Conservation (phyloP, 2,329 filamentous ascomycete species). For the Xylariaceae sp. region DNA sequence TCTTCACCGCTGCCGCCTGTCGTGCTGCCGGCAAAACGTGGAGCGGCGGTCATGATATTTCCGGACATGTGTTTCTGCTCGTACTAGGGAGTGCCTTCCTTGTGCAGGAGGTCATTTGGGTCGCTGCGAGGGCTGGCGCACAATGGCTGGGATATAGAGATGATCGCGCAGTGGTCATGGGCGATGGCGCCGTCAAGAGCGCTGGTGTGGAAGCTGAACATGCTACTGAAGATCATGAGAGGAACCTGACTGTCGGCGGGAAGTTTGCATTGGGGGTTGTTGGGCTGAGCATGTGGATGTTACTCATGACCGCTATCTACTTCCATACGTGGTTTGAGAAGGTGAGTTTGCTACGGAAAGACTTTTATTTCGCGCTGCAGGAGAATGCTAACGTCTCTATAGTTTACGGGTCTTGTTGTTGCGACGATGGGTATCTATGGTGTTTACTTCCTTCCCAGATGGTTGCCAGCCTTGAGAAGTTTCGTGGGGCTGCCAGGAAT, state of each 20-base stretch:
- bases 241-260: constrained; percentile 44
- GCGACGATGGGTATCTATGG: constrained; percentile 24
- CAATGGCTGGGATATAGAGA: constrained; percentile 49
- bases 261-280: constrained; percentile 63
- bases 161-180: constrained; percentile 63
- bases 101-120: constrained; percentile 71
- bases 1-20: constrained; percentile 75
- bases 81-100: constrained; percentile 81
- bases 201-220: constrained; percentile 48
- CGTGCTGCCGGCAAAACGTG: constrained; percentile 79
- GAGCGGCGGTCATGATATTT: constrained; percentile 95
- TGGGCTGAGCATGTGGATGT: constrained; percentile 84
- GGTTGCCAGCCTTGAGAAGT: constrained; percentile 21
- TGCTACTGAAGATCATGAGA: constrained; percentile 25
- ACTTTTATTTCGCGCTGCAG: background rate
- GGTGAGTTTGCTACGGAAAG: constrained; percentile 46
- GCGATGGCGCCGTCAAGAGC: constrained; percentile 63
- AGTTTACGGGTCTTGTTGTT: constrained; percentile 23
- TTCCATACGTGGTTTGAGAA: constrained; percentile 99
- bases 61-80: constrained; percentile 90
- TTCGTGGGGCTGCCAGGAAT: constrained; percentile 27
- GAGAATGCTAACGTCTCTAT: constrained; percentile 4
- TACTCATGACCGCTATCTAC: constrained; percentile 97
- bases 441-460: constrained; percentile 26
- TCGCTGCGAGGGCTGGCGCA: constrained; percentile 44